These are phyloP conservation scores for Dothiorella sarmentorum DNA, from an alignment of 2,329 filamentous ascomycete genomes.

Conservation along the genomic window DNA sequence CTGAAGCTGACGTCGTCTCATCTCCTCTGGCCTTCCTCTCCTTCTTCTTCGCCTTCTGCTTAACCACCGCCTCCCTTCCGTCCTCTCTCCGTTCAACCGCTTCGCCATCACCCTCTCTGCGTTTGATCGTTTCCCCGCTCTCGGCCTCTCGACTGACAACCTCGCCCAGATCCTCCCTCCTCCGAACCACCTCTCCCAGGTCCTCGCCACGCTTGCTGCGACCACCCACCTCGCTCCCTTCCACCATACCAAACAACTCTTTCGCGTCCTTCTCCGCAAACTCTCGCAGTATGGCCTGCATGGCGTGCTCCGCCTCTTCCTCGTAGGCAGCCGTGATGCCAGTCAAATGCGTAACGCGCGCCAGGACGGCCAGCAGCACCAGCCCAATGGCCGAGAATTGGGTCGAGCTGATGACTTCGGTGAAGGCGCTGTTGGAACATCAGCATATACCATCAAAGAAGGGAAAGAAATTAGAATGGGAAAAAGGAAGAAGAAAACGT, in stretches of 20 bases:
- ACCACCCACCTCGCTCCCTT: background rate
- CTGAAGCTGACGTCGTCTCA: background rate
- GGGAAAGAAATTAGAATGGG: background rate
- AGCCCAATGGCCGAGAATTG: conserved; percentile 46
- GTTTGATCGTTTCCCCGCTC: too few species aligned
- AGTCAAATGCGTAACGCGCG: conserved; percentile 38
- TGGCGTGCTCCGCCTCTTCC: conserved; percentile 41
- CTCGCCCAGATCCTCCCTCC: conserved; percentile 2
- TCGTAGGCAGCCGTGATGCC: conserved; percentile 43
- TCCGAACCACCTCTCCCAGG: background rate
- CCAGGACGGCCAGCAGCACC: conserved; percentile 42
- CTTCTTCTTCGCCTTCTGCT: background rate
- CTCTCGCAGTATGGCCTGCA: conserved; percentile 39
- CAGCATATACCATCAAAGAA: background rate
- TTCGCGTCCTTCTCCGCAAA: conserved; percentile 5
- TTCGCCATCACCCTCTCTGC: background rate
- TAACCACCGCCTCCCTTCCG: background rate
- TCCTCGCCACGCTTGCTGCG: too few species aligned
- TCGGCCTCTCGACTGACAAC: background rate
- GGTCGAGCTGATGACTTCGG: conserved; percentile 44
- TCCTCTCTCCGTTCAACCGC: background rate
- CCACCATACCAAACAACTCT: background rate
- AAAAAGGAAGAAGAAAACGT: conserved; percentile 19
- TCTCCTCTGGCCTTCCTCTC: background rate
- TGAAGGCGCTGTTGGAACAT: conserved; percentile 36